Evolutionary conservation across 441 rosid species (phyloP).

Genomic region (Adansonia gregorii): DNA sequence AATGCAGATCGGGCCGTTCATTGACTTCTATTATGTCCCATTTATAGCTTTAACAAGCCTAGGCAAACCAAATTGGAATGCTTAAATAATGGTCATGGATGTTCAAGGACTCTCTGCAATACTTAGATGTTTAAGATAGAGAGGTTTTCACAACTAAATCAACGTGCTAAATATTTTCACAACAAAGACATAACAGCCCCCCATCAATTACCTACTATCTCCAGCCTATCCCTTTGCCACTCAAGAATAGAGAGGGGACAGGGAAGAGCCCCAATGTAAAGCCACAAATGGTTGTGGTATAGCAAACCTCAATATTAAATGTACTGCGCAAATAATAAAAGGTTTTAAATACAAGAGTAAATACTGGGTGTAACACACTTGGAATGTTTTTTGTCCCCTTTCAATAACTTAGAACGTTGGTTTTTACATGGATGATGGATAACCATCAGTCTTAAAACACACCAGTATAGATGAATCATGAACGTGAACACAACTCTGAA

Average conservation of each 20-base stretch:
- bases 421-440: background rate
- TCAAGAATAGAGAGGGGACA: background rate
- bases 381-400: background rate
- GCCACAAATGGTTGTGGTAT: background rate
- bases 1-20: background rate
- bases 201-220: background rate
- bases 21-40: background rate
- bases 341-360: background rate
- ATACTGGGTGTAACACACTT: background rate
- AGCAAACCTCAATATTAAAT: background rate
- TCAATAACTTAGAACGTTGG: background rate
- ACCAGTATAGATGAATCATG: background rate
- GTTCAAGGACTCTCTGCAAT: background rate
- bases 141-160: background rate
- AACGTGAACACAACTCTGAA: background rate
- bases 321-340: background rate
- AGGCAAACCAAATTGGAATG: background rate
- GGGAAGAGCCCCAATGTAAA: background rate
- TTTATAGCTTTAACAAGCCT: background rate
- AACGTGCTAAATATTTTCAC: background rate
- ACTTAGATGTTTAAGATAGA: background rate
- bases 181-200: background rate
- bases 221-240: background rate
- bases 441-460: background rate
- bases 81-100: background rate